These are phyloP conservation scores for Entomortierella chlamydospora DNA, from an alignment of 192 early-diverging fungal genomes.

Conservation along the genomic window DNA sequence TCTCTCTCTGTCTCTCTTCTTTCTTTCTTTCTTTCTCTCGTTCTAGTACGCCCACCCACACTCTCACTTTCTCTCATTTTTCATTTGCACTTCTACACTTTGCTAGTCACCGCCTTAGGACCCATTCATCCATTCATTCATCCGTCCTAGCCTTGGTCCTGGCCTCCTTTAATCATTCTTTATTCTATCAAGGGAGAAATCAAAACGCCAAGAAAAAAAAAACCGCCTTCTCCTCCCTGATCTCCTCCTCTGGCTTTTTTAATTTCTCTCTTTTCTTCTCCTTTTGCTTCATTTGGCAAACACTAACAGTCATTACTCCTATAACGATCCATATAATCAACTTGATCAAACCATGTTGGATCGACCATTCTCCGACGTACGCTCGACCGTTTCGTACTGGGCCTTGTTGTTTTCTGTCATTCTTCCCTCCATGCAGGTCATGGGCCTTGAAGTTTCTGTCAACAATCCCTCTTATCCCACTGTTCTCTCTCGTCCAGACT, in stretches of 20 bases:
- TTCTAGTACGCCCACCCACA: not conserved
- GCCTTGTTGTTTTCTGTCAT: constrained; percentile 45
- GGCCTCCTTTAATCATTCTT: too few relatives aligned
- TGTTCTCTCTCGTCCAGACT: not conserved
- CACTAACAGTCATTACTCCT: not conserved
- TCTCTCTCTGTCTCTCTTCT: not conserved
- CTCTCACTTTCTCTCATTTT: not conserved
- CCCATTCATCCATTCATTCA: too few relatives aligned
- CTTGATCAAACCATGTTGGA: constrained; percentile 16
- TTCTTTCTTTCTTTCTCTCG: not conserved
- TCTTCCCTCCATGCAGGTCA: constrained; percentile 40
- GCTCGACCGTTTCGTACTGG: constrained; percentile 48
- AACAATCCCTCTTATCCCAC: not conserved
- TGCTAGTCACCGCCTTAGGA: too few relatives aligned
- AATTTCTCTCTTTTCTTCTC: too few relatives aligned
- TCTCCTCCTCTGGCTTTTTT: too few relatives aligned
- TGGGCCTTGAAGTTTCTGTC: constrained; percentile 16
- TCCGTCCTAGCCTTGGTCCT: too few relatives aligned
- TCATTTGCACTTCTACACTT: too few relatives aligned
- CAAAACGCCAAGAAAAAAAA: too few relatives aligned
- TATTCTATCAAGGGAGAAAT: too few relatives aligned
- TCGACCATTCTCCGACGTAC: constrained; percentile 36
- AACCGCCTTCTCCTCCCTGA: too few relatives aligned
- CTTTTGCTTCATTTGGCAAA: too few relatives aligned
- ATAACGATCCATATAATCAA: not conserved